Percentiles rank a stretch among this genome's conserved stretches.
phyloP scores from a whole-genome alignment of 805 yeast species.

The Yarrowia sp. region DNA sequence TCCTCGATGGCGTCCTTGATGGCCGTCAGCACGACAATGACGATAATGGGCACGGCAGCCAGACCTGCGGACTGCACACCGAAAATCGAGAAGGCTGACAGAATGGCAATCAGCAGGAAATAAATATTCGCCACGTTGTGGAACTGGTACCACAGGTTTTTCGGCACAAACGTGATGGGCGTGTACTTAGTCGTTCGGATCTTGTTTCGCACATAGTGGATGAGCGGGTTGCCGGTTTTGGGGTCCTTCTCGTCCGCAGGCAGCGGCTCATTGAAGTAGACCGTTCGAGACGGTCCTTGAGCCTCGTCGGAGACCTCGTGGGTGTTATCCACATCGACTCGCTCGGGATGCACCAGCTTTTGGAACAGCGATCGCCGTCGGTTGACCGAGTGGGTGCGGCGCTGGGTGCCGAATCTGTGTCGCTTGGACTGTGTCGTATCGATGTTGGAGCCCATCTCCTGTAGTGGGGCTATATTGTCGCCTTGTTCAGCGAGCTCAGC shows the following conservation, averaged over 20 bases:
- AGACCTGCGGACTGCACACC: slow-evolving; percentile 73
- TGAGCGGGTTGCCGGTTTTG: slow-evolving; percentile 58
- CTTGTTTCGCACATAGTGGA: slow-evolving; percentile 79
- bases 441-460: slow-evolving; percentile 31
- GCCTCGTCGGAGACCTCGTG: slow-evolving; percentile 4
- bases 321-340: background rate
- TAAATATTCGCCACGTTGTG: slow-evolving; percentile 87
- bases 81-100: slow-evolving; percentile 63
- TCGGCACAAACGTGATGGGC: slow-evolving; percentile 86
- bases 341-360: slow-evolving; percentile 6
- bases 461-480: background rate
- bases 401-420: slow-evolving; percentile 87
- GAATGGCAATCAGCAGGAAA: slow-evolving; percentile 73
- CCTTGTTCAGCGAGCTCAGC: slow-evolving; percentile 24
- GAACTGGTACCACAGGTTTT: slow-evolving; percentile 77
- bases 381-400: slow-evolving; percentile 71
- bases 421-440: slow-evolving; percentile 61
- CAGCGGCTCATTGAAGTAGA: slow-evolving; percentile 19
- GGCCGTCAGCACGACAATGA: slow-evolving; percentile 72
- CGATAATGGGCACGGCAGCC: slow-evolving; percentile 79
- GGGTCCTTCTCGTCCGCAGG: slow-evolving; percentile 33
- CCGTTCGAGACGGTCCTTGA: slow-evolving; percentile 14
- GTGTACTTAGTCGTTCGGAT: slow-evolving; percentile 96
- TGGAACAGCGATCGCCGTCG: slow-evolving; percentile 34
- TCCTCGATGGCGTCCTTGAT: slow-evolving; percentile 79